Conservation (phyloP, 768 basidiomycete genomes). For the Boletus tylopilopsis region DNA sequence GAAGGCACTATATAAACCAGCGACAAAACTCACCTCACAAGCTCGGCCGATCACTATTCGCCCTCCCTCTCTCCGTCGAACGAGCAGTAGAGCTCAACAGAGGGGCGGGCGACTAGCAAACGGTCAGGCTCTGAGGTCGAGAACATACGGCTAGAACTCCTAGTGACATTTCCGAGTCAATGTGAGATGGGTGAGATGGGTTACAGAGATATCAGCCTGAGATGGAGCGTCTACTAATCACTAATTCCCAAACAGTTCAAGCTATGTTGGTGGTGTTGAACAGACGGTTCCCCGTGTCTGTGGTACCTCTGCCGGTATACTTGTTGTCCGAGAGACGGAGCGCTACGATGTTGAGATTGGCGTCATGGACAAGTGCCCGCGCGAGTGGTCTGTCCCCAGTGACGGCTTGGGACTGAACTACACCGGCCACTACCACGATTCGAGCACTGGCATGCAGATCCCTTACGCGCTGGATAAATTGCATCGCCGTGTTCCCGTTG, state of each 20-base stretch:
- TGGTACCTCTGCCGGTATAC: slow-evolving; percentile 14
- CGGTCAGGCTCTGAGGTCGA: too few species aligned
- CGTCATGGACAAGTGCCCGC: slow-evolving; percentile 11
- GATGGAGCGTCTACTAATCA: too few species aligned
- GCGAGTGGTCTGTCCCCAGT: slow-evolving; percentile 11
- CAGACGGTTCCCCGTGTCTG: slow-evolving; percentile 13
- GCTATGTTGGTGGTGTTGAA: slow-evolving; percentile 10
- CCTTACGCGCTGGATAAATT: slow-evolving; percentile 11
- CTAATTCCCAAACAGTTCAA: slow-evolving; percentile 8
- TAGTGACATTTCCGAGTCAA: too few species aligned
- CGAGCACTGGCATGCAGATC: slow-evolving; percentile 11
- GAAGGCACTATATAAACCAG: too few species aligned
- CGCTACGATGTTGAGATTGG: slow-evolving; percentile 11
- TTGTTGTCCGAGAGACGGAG: slow-evolving; percentile 13
- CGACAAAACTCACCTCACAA: too few species aligned
- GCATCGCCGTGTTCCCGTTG: slow-evolving; percentile 11
- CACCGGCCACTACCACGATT: slow-evolving; percentile 14
- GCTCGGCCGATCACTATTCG: too few species aligned
- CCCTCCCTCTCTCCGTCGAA: too few species aligned
- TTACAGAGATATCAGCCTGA: too few species aligned
- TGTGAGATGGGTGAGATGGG: too few species aligned
- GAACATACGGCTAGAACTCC: too few species aligned
- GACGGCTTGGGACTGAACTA: slow-evolving; percentile 12
- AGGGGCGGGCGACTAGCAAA: too few species aligned
- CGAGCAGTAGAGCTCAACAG: too few species aligned